Base-by-base conservation (phyloP, 305 asterid genomes). In the Striga hermonthica region DNA sequence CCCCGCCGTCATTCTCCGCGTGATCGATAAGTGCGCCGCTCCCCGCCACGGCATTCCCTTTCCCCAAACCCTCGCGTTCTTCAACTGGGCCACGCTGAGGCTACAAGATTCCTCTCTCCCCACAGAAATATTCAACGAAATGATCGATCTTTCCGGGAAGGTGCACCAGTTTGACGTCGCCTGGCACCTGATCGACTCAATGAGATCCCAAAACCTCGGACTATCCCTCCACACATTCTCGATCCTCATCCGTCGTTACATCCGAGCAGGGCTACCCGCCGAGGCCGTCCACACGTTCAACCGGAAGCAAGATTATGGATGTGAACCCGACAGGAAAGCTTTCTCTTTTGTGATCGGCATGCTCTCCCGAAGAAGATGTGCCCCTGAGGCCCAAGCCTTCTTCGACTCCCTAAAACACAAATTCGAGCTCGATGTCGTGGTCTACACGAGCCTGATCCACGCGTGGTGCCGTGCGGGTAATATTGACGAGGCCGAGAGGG, bases 41-140 rank as follows among this genome's bases (percentile, higher is more conserved):
- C 81, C 84, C 0, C 95, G 97, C 62, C 95, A 84, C 71, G 99
- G 99, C 1, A 86, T 84, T 5, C 99, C 99, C 4, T 90, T 88
- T 45, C 64, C 79, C 36, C 97, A 93, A 63, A 74, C 90, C 45
- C 81, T 93, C 48, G 86, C 96, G 41, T 90, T 93, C 79, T 93
- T 92, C 90, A 90, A 90, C 43, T 92, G 96, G 96, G 90, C 87
- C 9, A 58, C 60, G 12, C 55, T 77, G 6, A 67, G 67, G 52
- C 14, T 68, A 16, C 13, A 34, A 28, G 59, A 54, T 8, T 43
- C 53, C 56, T 60, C 69, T 3, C 67, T 63, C 48, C 28, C 77
- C 3, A 62, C 74, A 7, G 88, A 82, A 11, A 65, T 79, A 11
- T 88, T 78, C 78, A 78, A 83, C 22, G 88, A 84, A 72, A 78